Evolutionary conservation across 257 asterid genomes (phyloP), one percentile per base, ranked within the genome.

Genomic region (Solanum stenotomum): DNA sequence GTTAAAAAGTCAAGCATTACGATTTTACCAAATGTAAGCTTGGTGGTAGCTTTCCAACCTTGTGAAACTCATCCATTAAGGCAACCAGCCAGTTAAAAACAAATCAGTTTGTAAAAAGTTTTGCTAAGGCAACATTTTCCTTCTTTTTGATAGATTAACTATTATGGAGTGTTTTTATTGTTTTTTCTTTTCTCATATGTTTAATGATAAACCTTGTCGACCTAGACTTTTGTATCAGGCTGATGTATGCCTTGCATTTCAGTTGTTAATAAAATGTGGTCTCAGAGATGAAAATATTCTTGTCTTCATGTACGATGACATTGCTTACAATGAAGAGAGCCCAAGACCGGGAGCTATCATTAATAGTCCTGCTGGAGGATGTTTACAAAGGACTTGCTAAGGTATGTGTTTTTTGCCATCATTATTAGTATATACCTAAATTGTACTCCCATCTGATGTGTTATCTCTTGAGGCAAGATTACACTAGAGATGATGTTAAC

Each of bases 161-260:
- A 2, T 38, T 79, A 2, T 8, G 85, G 65, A 25, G 38, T 25
- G 65, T 44, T 37, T 42, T 37, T 25, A 44, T 3, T 42, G 42
- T 15, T 79, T 7, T 42, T 27, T 16, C 42, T 71, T 71, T 42
- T 40, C 52, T 42, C 37, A 40, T 42, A 46, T 1, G n/a, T 8
- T 78, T 78, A 78, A 37, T 78, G 33, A 42, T 15, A 77, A 77
- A 35, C 63, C 14, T 78, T 42, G 63, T 42, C 65, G 18, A 78
- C 37, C 37, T 42, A 25, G 38, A 15, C 71, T 42, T 92, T 84
- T 82, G 65, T 85, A 22, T 46, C 77, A 95, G 98, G 99, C 99
- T 52, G 99, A 96, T 90, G 93, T 95, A 23, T 96, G 98, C 84
- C 98, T 95, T 88, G 98, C 98, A 15, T 96, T 94, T 90, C 99